phyloP scores from a whole-genome alignment of 805 yeast species.

The Candida suzukii region DNA sequence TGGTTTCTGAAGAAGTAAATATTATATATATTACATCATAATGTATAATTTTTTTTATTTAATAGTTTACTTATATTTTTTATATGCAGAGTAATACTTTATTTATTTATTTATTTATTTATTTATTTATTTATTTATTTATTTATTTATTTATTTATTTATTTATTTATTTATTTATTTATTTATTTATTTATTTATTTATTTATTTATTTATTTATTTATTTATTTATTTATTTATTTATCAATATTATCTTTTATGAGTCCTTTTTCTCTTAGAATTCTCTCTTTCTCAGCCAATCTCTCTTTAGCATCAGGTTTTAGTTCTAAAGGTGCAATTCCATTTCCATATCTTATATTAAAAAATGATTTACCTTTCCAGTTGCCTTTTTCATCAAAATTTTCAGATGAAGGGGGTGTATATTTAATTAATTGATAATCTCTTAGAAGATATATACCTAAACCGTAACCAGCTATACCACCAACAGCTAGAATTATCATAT shows the following conservation, averaged over 20 bases:
- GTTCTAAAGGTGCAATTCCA: constrained; percentile 28
- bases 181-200: no score
- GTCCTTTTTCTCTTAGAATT: no score
- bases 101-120: no score
- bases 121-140: no score
- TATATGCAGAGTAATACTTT: no score
- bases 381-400: constrained; percentile 30
- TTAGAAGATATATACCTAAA: constrained; percentile 19
- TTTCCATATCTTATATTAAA: constrained; percentile 28
- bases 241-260: no score
- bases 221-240: no score
- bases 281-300: constrained; percentile 2
- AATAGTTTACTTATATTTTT: not conserved
- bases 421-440: constrained; percentile 31
- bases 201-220: no score
- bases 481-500: constrained; percentile 8
- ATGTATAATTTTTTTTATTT: not conserved
- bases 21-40: not conserved
- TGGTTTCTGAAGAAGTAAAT: not conserved
- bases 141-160: no score
- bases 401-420: constrained; percentile 32
- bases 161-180: no score
- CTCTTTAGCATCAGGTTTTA: constrained; percentile 27
- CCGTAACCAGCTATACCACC: constrained; percentile 17
- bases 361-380: constrained; percentile 28